A percentile compares a stretch with the other conserved stretches of the same genome.
Conservation (phyloP, 805 yeast genomes). For the Dipodascus albidus region DNA sequence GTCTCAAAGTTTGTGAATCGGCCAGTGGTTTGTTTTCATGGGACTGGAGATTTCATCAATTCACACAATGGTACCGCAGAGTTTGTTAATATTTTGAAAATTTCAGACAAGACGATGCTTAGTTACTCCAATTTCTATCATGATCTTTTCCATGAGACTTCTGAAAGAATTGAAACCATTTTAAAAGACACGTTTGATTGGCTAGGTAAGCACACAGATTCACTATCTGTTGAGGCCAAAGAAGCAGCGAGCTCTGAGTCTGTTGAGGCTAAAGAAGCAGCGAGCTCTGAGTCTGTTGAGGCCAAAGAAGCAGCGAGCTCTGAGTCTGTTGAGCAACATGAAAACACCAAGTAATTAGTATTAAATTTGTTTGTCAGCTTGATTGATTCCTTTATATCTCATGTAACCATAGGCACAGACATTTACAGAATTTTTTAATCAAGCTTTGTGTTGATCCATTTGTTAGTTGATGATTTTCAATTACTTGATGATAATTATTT, state of each 20-base stretch:
- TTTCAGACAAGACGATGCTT: slow-evolving; percentile 14
- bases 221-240: neutral
- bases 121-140: slow-evolving; percentile 16
- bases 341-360: no score
- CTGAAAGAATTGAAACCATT: slow-evolving; percentile 9
- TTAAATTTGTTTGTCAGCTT: no score
- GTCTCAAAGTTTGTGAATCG: slow-evolving; percentile 20
- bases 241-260: neutral
- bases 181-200: slow-evolving; percentile 12
- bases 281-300: neutral
- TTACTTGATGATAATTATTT: no score
- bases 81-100: slow-evolving; percentile 14
- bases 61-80: slow-evolving; percentile 11
- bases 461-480: no score
- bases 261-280: neutral
- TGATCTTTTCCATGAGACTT: slow-evolving; percentile 10
- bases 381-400: no score
- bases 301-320: neutral
- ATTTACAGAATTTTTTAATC: no score
- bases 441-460: no score
- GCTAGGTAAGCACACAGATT: slow-evolving; percentile 10
- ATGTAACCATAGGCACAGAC: no score
- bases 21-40: slow-evolving; percentile 26
- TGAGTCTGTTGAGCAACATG: no score
- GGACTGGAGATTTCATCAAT: slow-evolving; percentile 18